Conservation (phyloP, 1,284 basidiomycete species). For the Pseudozyma hubeiensis region DNA sequence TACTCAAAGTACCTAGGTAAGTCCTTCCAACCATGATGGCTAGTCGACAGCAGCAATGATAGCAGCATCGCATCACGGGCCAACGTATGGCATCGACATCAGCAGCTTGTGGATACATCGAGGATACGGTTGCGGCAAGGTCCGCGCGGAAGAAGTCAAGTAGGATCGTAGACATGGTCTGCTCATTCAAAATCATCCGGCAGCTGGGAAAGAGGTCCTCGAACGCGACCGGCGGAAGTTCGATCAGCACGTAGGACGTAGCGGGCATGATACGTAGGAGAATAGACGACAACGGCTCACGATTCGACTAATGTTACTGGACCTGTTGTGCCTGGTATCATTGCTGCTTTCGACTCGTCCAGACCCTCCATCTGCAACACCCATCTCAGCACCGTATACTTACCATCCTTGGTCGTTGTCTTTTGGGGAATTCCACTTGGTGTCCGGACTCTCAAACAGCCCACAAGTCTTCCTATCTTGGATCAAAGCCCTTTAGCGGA, state of each 20-base stretch:
- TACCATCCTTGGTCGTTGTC: slow-evolving; percentile 34
- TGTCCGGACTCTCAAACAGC: slow-evolving; percentile 51
- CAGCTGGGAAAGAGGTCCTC: no score
- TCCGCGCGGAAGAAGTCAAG: no score
- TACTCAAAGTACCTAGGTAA: slow-evolving; percentile 49
- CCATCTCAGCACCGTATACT: slow-evolving; percentile 5
- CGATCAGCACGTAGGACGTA: no score
- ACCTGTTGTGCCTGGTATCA: neutral
- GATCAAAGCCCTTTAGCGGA: slow-evolving; percentile 68
- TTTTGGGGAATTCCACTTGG: slow-evolving; percentile 35
- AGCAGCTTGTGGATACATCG: slow-evolving; percentile 30
- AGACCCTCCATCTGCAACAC: neutral
- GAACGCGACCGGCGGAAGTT: no score
- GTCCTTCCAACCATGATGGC: slow-evolving; percentile 8
- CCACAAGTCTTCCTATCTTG: slow-evolving; percentile 82
- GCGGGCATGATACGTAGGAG: no score
- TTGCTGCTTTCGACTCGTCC: slow-evolving; percentile 8
- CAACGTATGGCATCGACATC: slow-evolving; percentile 46
- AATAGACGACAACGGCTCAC: no score
- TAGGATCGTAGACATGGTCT: no score
- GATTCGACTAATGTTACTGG: slow-evolving; percentile 1
- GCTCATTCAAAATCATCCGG: no score
- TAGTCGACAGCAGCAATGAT: slow-evolving; percentile 1
- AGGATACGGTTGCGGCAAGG: no score
- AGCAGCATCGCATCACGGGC: neutral